Percentiles rank a stretch among this genome's conserved stretches.
These are phyloP conservation scores for Cenococcum geophilum DNA, from an alignment of 495 filamentous ascomycete genomes.

Conservation along the genomic window DNA sequence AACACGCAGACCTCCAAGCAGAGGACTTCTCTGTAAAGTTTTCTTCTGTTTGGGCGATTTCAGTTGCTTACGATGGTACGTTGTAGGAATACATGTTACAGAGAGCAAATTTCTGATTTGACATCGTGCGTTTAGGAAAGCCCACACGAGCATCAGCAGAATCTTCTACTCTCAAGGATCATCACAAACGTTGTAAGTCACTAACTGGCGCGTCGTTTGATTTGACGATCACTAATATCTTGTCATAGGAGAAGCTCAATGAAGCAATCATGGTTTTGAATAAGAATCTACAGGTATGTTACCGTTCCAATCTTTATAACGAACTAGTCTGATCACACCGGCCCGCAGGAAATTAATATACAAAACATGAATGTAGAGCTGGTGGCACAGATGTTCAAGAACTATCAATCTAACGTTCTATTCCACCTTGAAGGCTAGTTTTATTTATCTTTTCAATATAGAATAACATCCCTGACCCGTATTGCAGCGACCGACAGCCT, in stretches of 20 bases:
- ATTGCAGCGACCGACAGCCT: slow-evolving; percentile 74
- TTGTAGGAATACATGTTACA: background rate
- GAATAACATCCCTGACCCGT: slow-evolving; percentile 1
- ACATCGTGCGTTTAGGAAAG: slow-evolving; percentile 59
- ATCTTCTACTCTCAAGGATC: slow-evolving; percentile 83
- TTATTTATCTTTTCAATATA: background rate
- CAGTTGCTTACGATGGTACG: slow-evolving; percentile 10
- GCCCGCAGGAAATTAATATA: slow-evolving; percentile 83
- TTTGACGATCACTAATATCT: background rate
- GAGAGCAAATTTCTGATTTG: background rate
- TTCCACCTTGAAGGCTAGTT: slow-evolving; percentile 88
- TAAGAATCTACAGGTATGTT: slow-evolving; percentile 71
- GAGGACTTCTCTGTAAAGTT: too few species aligned
- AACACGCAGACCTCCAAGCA: too few species aligned
- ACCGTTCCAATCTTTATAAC: background rate
- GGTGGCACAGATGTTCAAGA: slow-evolving; percentile 99
- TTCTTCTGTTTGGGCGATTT: too few species aligned
- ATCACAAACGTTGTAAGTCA: slow-evolving; percentile 87
- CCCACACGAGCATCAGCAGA: slow-evolving; percentile 97
- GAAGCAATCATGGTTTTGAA: slow-evolving; percentile 90
- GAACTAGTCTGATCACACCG: background rate
- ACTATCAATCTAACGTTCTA: slow-evolving; percentile 95
- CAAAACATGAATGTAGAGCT: slow-evolving; percentile 98
- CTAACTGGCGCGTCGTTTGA: too few species aligned
- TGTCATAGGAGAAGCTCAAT: slow-evolving; percentile 85